phyloP scores from a whole-genome alignment of 1,284 basidiomycete genomes.

The Xerocomus alliaceus region DNA sequence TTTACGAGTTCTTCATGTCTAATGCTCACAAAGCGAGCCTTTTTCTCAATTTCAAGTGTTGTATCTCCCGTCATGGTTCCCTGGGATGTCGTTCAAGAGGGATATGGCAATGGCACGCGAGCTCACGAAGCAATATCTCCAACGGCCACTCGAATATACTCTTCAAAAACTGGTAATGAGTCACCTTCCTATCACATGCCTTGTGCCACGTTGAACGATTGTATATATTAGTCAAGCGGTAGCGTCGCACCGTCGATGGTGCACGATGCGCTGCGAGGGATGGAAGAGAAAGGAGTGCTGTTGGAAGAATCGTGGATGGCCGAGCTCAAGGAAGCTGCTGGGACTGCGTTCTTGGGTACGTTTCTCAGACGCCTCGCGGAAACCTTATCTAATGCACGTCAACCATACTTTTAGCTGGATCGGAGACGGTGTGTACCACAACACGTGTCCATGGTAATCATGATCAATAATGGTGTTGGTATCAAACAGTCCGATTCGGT shows the following conservation, averaged over 20 bases:
- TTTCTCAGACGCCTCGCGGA: not conserved
- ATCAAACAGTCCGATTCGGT: not conserved
- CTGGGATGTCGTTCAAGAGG: too few relatives aligned
- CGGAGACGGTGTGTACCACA: not conserved
- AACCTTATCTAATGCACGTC: not conserved
- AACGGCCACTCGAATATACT: not conserved
- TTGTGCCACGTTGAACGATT: not conserved
- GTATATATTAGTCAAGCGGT: not conserved
- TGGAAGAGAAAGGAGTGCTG: not conserved
- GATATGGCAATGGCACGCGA: not conserved
- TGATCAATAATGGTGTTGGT: not conserved
- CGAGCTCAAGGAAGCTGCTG: not conserved
- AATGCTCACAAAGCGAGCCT: too few relatives aligned
- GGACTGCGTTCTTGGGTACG: not conserved
- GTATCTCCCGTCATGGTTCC: too few relatives aligned
- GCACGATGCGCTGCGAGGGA: constrained; percentile 5
- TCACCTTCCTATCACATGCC: too few relatives aligned
- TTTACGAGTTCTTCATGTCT: too few relatives aligned
- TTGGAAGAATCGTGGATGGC: not conserved
- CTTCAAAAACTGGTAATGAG: not conserved
- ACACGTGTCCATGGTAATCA: not conserved
- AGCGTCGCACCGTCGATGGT: constrained; percentile 11
- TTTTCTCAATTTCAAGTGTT: too few relatives aligned
- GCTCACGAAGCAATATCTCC: not conserved
- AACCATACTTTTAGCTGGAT: not conserved